A percentile compares a stretch with the other conserved stretches of the same genome.
Evolutionary conservation across 805 yeast species (phyloP).

Genomic region (Hanseniaspora vineae): DNA sequence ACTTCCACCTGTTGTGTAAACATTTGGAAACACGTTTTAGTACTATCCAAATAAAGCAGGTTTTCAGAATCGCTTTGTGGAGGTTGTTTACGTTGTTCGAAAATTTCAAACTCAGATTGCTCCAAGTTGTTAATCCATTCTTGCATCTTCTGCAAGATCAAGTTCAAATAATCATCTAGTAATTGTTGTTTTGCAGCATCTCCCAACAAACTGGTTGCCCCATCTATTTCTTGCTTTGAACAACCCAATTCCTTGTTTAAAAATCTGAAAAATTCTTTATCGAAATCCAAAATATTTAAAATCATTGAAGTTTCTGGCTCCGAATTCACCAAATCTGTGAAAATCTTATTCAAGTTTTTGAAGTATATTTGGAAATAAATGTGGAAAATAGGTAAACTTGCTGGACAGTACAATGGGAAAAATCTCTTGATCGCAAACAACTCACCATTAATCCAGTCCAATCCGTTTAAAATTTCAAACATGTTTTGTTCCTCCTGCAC

Average conservation of each 20-base stretch:
- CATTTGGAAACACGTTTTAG: conserved; percentile 67
- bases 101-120: conserved; percentile 51
- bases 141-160: conserved; percentile 58
- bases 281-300: conserved; percentile 63
- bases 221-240: conserved; percentile 26
- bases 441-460: conserved; percentile 80
- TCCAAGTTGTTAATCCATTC: conserved; percentile 75
- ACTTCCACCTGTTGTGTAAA: conserved; percentile 83
- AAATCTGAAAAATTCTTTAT: conserved; percentile 48
- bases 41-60: conserved; percentile 57
- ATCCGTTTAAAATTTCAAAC: conserved; percentile 50
- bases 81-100: conserved; percentile 50
- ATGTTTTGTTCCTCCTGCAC: conserved; percentile 27
- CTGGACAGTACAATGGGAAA: conserved; percentile 49
- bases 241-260: conserved; percentile 36
- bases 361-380: conserved; percentile 57
- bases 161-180: conserved; percentile 63
- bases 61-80: conserved; percentile 65
- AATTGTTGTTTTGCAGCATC: conserved; percentile 61
- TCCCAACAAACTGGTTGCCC: conserved; percentile 45
- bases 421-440: conserved; percentile 50
- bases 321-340: conserved; percentile 47
- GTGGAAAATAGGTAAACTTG: conserved; percentile 58
- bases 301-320: conserved; percentile 76
- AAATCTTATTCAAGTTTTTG: conserved; percentile 45